Base-by-base conservation (phyloP, 2,329 filamentous ascomycete species). In the Fonsecaea pedrosoi region DNA sequence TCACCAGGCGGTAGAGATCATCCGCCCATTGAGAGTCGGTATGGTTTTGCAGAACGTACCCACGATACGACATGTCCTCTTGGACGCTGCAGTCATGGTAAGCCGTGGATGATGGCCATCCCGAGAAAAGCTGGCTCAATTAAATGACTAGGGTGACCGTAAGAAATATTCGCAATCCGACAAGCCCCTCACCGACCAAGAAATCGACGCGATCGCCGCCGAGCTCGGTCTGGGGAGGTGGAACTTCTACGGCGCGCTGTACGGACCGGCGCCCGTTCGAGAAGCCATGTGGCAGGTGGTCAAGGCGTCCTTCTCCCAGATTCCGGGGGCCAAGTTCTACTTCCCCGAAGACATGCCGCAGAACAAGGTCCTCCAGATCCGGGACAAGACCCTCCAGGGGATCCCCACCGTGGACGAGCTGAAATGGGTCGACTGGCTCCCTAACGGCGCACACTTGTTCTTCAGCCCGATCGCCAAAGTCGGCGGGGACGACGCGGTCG, bases 381-480 rank as follows among this genome's bases (percentile, higher is more conserved):
- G 71, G 50, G 55, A 70, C 55, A 64, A 72, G 3, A 77, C 74
- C 0, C 59, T 74, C 1, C 71, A 67, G 59, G 72, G 74, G 1
- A 73, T 74, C n/a, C 74, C 73, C 2, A 68, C 59, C 7, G 71
- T 76, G 7, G 73, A 74, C 3, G 80, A 80, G 66, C 73, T 82
- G 10, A 75, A 76, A 62, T 83, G 81, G 80, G 75, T 83, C 4
- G 81, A 84, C 72, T 86, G 84, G 84, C 73, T 82, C 7, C 82
- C 83, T 3, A 86, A 86, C 70, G 83, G 82, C 4, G 78, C 79
- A 0, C 83, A 85, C 70, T 70, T 85, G 4, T 82, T 83, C 76
- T 86, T 86, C 76, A 81, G 79, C 4, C 84, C 84, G 0, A 85
- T 86, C 66, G 78, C 80, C 6, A 82, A 81, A 35, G 82, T 84